Conservation (phyloP, 441 rosid species). For the Croton laevigatus region DNA sequence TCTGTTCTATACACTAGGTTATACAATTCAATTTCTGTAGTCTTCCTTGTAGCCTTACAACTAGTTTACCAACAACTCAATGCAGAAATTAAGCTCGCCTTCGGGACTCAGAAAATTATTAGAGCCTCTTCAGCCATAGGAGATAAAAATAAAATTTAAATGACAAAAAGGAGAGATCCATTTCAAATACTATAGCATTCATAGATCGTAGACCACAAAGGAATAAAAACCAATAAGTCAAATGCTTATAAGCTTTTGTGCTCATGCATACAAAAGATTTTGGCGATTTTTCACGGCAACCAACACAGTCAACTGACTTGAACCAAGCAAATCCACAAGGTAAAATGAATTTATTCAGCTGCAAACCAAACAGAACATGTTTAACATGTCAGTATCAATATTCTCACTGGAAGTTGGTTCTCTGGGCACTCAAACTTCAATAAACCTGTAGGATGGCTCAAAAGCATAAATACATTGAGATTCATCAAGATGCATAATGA, state of each 20-base stretch:
- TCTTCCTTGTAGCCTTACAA: constrained; percentile 8
- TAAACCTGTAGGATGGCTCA: constrained; percentile 9
- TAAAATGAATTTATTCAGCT: neutral
- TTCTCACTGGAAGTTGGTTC: neutral
- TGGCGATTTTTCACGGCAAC: neutral
- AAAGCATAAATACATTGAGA: neutral
- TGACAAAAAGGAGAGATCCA: neutral
- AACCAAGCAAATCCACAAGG: neutral
- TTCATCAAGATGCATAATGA: neutral
- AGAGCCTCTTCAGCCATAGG: neutral
- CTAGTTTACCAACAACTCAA: neutral
- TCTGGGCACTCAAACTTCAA: constrained; percentile 3
- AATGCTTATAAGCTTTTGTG: neutral
- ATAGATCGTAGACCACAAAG: neutral
- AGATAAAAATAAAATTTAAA: neutral
- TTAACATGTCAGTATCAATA: neutral
- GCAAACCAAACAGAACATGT: constrained; percentile 13
- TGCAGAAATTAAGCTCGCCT: neutral
- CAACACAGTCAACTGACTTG: no score
- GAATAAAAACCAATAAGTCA: neutral
- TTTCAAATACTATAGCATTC: neutral
- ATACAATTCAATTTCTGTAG: constrained; percentile 5
- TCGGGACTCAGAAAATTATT: neutral
- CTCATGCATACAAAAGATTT: neutral
- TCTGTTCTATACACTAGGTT: neutral